A percentile compares a stretch with the other conserved stretches of the same genome.
These are phyloP conservation scores for Albizia julibrissin DNA, from an alignment of 306 rosid species.

Conservation along the genomic window DNA sequence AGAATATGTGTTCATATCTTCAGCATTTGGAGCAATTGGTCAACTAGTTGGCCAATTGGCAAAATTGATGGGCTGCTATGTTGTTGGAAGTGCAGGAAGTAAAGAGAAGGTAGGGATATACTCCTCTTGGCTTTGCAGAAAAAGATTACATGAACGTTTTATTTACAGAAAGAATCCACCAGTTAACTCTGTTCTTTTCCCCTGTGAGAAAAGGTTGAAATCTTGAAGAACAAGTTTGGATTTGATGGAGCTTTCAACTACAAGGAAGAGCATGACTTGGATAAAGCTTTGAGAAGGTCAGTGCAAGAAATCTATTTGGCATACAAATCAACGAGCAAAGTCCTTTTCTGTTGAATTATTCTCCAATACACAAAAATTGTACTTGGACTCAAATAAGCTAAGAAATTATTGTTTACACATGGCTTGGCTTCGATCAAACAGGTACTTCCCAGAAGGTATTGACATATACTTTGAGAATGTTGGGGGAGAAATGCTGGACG, in stretches of 20 bases:
- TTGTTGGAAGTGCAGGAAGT: slow-evolving; percentile 67
- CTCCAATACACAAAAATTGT: neutral
- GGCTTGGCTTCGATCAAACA: neutral
- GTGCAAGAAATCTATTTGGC: slow-evolving; percentile 2
- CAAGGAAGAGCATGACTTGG: slow-evolving; percentile 45
- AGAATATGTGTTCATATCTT: slow-evolving; percentile 55
- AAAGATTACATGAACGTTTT: neutral
- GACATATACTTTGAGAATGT: slow-evolving; percentile 77
- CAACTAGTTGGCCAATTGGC: slow-evolving; percentile 60
- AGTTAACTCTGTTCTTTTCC: slow-evolving; percentile 3
- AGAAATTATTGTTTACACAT: neutral
- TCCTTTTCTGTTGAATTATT: neutral
- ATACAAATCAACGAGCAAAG: neutral
- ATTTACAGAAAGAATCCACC: neutral
- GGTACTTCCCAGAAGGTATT: slow-evolving; percentile 63
- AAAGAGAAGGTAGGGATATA: slow-evolving; percentile 43
- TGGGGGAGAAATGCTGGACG: slow-evolving; percentile 66
- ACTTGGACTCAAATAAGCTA: neutral
- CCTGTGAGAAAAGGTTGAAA: slow-evolving; percentile 36
- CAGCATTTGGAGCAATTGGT: slow-evolving; percentile 61
- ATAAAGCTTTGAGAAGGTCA: slow-evolving; percentile 42
- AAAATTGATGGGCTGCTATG: slow-evolving; percentile 60
- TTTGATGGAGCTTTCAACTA: slow-evolving; percentile 53
- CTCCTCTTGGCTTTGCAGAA: neutral
- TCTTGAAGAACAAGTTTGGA: slow-evolving; percentile 40